Evolutionary conservation across 2,329 filamentous ascomycete species (phyloP).

Genomic region (Alternaria metachromatica): DNA sequence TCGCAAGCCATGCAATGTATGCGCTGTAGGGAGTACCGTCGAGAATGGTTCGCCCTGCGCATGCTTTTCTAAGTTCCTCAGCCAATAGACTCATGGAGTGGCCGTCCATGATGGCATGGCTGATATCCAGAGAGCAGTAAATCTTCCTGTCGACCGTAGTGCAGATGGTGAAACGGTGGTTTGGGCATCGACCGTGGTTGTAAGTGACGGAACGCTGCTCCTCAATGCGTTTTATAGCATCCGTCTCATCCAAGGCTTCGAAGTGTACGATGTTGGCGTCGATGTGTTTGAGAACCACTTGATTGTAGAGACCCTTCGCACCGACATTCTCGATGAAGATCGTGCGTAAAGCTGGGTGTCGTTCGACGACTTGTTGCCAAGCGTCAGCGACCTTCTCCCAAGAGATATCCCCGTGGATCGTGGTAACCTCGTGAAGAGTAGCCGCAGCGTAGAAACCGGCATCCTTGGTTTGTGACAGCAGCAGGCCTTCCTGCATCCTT

Average conservation of each 20-base stretch:
- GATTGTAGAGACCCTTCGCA: constrained; percentile 40
- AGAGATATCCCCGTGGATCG: constrained; percentile 14
- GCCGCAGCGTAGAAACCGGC: constrained; percentile 42
- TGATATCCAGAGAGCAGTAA: constrained; percentile 44
- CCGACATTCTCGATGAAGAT: constrained; percentile 43
- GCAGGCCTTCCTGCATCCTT: constrained; percentile 42
- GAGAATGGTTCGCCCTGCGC: constrained; percentile 26
- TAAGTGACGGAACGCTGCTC: constrained; percentile 33
- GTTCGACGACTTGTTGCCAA: constrained; percentile 37
- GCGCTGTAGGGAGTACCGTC: constrained; percentile 41
- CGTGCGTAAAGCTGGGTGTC: constrained; percentile 41
- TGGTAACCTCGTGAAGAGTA: constrained; percentile 37
- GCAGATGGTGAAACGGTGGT: constrained; percentile 44
- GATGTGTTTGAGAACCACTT: constrained; percentile 38
- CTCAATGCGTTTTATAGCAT: constrained; percentile 30
- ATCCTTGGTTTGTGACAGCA: constrained; percentile 42
- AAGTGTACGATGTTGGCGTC: constrained; percentile 35
- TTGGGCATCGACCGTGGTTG: constrained; percentile 31
- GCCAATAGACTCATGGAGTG: constrained; percentile 42
- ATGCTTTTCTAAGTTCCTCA: constrained; percentile 37
- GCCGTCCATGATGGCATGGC: constrained; percentile 46
- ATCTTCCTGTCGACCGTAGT: constrained; percentile 25
- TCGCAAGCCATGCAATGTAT: constrained; percentile 40
- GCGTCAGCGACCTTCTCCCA: constrained; percentile 28
- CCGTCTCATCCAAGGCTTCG: constrained; percentile 24